Conservation (phyloP, 1,284 basidiomycete species). For the Cutaneotrichosporon sp. region DNA sequence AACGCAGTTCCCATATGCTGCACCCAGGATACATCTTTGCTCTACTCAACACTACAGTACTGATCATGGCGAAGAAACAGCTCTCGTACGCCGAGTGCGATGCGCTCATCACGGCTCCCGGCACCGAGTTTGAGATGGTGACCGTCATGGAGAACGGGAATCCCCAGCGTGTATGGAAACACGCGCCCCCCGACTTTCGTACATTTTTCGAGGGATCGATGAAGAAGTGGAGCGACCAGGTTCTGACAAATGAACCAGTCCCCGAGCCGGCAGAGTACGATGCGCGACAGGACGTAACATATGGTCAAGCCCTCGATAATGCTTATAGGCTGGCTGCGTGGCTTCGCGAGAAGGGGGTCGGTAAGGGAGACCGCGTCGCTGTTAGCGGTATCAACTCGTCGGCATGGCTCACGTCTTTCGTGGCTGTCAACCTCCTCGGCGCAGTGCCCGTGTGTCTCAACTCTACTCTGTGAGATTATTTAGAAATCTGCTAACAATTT, state of each 20-base stretch:
- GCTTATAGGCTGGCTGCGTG: slow-evolving; percentile 33
- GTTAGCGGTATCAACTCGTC: slow-evolving; percentile 40
- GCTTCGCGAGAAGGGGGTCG: slow-evolving; percentile 37
- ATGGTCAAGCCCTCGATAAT: slow-evolving; percentile 30
- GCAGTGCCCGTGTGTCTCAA: slow-evolving; percentile 44
- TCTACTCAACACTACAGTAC: neutral
- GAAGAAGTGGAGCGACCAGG: slow-evolving; percentile 28
- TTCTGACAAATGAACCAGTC: slow-evolving; percentile 30
- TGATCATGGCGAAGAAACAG: slow-evolving; percentile 7
- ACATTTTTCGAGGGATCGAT: slow-evolving; percentile 32
- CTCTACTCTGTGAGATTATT: slow-evolving; percentile 40
- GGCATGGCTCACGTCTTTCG: slow-evolving; percentile 42
- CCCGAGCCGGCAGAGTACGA: slow-evolving; percentile 16
- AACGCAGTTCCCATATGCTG: too few species aligned
- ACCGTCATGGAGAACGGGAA: slow-evolving; percentile 32
- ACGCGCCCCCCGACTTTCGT: slow-evolving; percentile 41
- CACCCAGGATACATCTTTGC: neutral
- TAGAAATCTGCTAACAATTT: neutral
- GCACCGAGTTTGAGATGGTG: slow-evolving; percentile 43
- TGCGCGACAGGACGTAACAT: slow-evolving; percentile 31
- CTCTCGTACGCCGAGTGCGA: slow-evolving; percentile 18
- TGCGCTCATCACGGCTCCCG: slow-evolving; percentile 26
- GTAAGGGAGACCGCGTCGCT: slow-evolving; percentile 36
- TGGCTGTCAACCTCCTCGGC: slow-evolving; percentile 43
- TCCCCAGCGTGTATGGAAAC: slow-evolving; percentile 39